Evolutionary conservation across 192 early-diverging fungal species (phyloP).

Genomic region (Glomus cerebriforme): DNA sequence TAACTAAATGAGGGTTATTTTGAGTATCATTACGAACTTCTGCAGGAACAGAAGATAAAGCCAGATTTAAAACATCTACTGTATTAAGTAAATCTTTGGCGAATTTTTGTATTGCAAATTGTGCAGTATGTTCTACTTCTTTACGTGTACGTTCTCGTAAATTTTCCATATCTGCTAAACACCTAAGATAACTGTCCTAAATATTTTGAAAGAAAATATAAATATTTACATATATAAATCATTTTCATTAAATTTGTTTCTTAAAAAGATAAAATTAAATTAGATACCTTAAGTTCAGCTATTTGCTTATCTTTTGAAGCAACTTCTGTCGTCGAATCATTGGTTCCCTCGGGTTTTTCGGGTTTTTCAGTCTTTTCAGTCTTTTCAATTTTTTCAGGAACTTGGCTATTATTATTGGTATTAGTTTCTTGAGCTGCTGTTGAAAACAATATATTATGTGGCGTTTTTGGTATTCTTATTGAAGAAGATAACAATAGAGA

Average conservation of each 20-base stretch:
- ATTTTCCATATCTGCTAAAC: constrained; percentile 97
- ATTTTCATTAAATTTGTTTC: too few relatives aligned
- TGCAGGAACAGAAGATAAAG: constrained; percentile 85
- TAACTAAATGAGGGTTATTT: constrained; percentile 60
- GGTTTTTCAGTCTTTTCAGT: background rate
- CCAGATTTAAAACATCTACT: constrained; percentile 88
- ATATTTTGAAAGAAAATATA: too few relatives aligned
- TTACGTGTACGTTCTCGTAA: constrained; percentile 83
- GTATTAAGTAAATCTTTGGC: constrained; percentile 94
- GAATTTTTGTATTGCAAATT: constrained; percentile 97
- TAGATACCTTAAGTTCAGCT: constrained; percentile 70
- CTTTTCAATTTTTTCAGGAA: background rate
- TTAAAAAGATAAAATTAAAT: background rate
- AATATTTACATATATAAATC: too few relatives aligned
- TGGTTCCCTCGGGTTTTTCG: background rate
- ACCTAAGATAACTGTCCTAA: constrained; percentile 87
- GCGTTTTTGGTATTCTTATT: background rate
- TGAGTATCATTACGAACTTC: constrained; percentile 46
- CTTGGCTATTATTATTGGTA: background rate
- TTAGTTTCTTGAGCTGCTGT: background rate
- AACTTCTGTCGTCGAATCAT: constrained; percentile 38
- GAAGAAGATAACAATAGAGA: background rate
- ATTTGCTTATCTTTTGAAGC: constrained; percentile 81
- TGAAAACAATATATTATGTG: background rate
- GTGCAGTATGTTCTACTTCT: constrained; percentile 79